These are phyloP conservation scores for Aurifilum marmelostoma DNA, from an alignment of 2,329 filamentous ascomycete genomes.

Conservation along the genomic window DNA sequence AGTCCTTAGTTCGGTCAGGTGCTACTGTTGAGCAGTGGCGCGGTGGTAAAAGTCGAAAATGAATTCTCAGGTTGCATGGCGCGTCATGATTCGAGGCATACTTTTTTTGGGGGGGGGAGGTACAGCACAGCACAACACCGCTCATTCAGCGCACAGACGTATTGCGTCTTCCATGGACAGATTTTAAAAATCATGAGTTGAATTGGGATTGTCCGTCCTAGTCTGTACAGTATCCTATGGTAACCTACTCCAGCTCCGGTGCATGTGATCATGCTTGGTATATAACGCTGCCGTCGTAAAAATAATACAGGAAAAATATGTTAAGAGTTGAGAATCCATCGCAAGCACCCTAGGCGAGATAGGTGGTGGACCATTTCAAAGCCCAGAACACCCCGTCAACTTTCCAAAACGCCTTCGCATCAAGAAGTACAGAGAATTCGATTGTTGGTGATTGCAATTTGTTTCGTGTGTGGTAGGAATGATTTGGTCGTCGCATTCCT, in stretches of 20 bases:
- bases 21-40: neutral
- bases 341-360: neutral
- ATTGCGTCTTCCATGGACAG: neutral
- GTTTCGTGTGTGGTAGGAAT: constrained; percentile 11
- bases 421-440: constrained; percentile 12
- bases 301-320: too few species aligned
- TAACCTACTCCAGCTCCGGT: neutral
- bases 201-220: constrained; percentile 22
- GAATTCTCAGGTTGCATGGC: constrained; percentile 11
- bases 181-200: constrained; percentile 12
- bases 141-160: neutral
- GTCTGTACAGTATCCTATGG: neutral
- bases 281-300: neutral
- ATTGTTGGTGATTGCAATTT: neutral
- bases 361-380: neutral
- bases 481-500: neutral
- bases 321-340: neutral
- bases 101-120: neutral
- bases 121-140: neutral
- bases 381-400: constrained; percentile 3
- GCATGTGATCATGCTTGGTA: neutral
- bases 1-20: neutral
- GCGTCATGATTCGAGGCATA: neutral
- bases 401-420: neutral
- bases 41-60: neutral